Base-by-base conservation (phyloP, 345 rosid species). In the Raphanus sativus region DNA sequence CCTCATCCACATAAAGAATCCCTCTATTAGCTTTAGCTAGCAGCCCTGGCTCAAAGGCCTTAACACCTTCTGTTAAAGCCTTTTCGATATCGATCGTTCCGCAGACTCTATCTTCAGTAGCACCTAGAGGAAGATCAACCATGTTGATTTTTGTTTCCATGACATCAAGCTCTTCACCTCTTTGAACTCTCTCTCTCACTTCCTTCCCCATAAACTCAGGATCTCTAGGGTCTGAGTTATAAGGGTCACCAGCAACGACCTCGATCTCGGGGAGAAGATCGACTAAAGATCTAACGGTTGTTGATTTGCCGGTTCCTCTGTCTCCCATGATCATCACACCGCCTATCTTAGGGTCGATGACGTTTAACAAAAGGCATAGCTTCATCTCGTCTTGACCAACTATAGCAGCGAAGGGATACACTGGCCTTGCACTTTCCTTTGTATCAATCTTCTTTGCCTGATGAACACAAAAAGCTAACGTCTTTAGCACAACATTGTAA, bases 301-400 rank as follows among this genome's bases (percentile, higher is more conserved):
- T 94, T 55, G 97, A 91, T 83, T 94, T 91, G 40, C 98, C 96
- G 0, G 97, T 91, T 69, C 98, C 98, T 80, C 98, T 89, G 76
- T 93, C 97, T 29, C 96, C 98, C 98, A 93, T 93, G 52, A 93
- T 91, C 97, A 93, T 91, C 62, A 93, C 97, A 58, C 96, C 98
- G 9, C 98, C 97, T 74, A 94, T 91, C 90, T 90, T 91, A 11
- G 98, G 96, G 82, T 94, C 98, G 30, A 91, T 94, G 82, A 94
- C 98, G 69, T 91, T 91, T 36, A 94, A 77, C 77, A 94, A 69
- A 70, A 94, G 97, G 74, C 98, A 94, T 7, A 94, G 76, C 75
- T 91, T 94, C 98, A 94, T 91, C 90, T 94, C 98, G 70, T 94
- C 98, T 79, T 94, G 96, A 73, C 98, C 98, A 33, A 94, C 98